phyloP scores from a whole-genome alignment of 2,329 filamentous ascomycete genomes.

The Calycina marina region DNA sequence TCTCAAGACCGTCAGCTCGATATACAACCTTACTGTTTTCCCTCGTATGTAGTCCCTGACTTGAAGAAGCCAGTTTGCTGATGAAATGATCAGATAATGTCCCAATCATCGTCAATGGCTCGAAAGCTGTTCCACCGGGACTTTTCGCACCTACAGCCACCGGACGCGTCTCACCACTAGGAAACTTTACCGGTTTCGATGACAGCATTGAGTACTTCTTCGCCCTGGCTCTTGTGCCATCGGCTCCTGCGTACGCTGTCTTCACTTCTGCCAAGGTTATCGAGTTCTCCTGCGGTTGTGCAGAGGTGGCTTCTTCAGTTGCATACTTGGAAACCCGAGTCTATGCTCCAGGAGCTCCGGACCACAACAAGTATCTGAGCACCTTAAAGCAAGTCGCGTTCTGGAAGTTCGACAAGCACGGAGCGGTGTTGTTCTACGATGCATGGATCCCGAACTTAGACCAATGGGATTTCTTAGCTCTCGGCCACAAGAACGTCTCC shows the following conservation, averaged over 20 bases:
- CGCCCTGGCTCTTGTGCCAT: constrained; percentile 25
- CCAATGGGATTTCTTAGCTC: constrained; percentile 22
- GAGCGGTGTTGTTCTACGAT: constrained; percentile 29
- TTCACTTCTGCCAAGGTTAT: constrained; percentile 23
- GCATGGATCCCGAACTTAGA: constrained; percentile 30
- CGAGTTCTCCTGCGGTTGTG: constrained; percentile 24
- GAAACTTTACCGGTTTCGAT: constrained; percentile 28
- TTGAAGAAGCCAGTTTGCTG: no score
- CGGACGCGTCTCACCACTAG: constrained; percentile 28
- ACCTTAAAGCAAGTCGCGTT: constrained; percentile 28
- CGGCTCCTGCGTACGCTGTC: constrained; percentile 16
- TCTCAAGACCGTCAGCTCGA: constrained; percentile 6
- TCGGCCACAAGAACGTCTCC: constrained; percentile 17
- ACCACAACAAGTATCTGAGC: constrained; percentile 21
- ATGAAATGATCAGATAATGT: constrained; percentile 4
- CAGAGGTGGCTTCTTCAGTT: constrained; percentile 24
- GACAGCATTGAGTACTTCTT: constrained; percentile 32
- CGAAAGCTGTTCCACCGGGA: constrained; percentile 23
- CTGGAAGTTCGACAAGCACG: constrained; percentile 30
- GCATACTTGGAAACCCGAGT: constrained; percentile 25
- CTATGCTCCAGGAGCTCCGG: constrained; percentile 19
- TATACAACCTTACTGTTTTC: constrained; percentile 9
- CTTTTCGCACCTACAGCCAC: constrained; percentile 26
- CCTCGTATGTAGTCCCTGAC: constrained; percentile 4
- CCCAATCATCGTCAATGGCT: constrained; percentile 22